Base-by-base conservation (phyloP, 2,329 filamentous ascomycete species). In the Talaromyces piceae region DNA sequence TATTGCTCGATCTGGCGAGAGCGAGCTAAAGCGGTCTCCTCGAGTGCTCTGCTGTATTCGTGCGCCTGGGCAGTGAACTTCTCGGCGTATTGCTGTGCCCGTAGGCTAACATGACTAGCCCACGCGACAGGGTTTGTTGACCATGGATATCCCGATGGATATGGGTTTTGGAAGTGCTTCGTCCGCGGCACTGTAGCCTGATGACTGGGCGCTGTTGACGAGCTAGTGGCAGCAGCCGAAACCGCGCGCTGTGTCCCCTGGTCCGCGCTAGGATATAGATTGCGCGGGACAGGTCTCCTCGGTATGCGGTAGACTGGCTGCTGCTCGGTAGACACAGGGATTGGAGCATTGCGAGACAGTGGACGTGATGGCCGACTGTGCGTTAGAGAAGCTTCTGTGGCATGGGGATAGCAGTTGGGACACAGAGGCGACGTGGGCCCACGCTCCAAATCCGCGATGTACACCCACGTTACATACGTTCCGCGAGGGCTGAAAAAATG, bases 81-180 rank as follows among this genome's bases (percentile, higher is more conserved):
- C 43, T 70, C 67, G 3, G 67, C 67, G 39, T 71, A 71, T 47
- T 68, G 67, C 50, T 71, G 66, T 8, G 68, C 68, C 43, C 68
- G 65, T 3, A 63, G 61, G 41, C 65, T 63, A 11, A 72, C 50
- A 6, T 63, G 61, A 1, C 65, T 59, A 9, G 69, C 61, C 65
- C 67, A 71, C 18, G 62, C 59, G 1, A 63, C 31, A 3, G 65
- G 56, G 0, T 67, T 61, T 23, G 43, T 20, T 25, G 18, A 27
- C 54, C 47, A 51, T 5, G 45, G 39, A n/a, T 25, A 18, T 12
- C 28, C 25, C 22, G 47, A 33, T 20, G 20, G 5, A 12, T 27
- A 41, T 16, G 33, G 7, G 18, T 37, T 54, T n/a, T 28, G 20
- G 4, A 23, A 43, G 6, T 18, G 6, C 22, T 43, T 43, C 11